Conservation (phyloP, 371 early-diverging fungal species). For the Apophysomyces elegans region DNA sequence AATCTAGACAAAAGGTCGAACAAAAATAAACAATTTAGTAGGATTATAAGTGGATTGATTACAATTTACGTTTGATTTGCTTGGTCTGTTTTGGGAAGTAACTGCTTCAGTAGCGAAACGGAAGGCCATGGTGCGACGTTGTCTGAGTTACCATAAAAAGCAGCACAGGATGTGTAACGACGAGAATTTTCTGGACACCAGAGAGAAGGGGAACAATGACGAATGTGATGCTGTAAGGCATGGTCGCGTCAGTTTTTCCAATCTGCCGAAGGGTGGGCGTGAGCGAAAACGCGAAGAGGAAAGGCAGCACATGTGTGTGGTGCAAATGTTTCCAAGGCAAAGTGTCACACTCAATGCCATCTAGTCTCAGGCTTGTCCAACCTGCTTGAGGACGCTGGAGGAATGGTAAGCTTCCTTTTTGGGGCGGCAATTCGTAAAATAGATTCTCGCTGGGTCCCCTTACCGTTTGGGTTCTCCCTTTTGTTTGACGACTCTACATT, state of each 20-base stretch:
- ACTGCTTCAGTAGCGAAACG: not conserved
- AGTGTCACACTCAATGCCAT: slow-evolving; percentile 11
- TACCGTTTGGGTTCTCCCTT: slow-evolving; percentile 11
- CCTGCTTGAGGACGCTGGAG: slow-evolving; percentile 12
- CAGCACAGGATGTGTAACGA: slow-evolving; percentile 8
- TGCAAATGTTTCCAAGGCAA: slow-evolving; percentile 12
- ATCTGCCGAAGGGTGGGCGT: not conserved
- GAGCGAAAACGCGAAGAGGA: slow-evolving; percentile 8
- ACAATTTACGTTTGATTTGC: too few relatives aligned
- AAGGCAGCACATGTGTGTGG: slow-evolving; percentile 9
- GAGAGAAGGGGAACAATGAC: slow-evolving; percentile 11
- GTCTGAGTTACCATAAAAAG: slow-evolving; percentile 10
- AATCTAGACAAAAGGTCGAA: too few relatives aligned
- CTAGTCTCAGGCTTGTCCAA: slow-evolving; percentile 10
- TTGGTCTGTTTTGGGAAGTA: slow-evolving; percentile 1
- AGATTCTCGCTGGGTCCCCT: slow-evolving; percentile 12
- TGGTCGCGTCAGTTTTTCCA: slow-evolving; percentile 6
- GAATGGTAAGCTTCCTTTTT: slow-evolving; percentile 9
- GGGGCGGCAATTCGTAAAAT: slow-evolving; percentile 9
- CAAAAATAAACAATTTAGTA: too few relatives aligned
- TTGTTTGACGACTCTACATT: slow-evolving; percentile 11
- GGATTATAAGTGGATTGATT: too few relatives aligned
- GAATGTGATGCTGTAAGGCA: slow-evolving; percentile 7
- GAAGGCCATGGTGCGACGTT: not conserved
- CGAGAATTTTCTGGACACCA: not conserved